Percentiles rank a stretch among this genome's conserved stretches.
These are phyloP conservation scores for Malus asiatica DNA, from an alignment of 306 rosid genomes.

Conservation along the genomic window DNA sequence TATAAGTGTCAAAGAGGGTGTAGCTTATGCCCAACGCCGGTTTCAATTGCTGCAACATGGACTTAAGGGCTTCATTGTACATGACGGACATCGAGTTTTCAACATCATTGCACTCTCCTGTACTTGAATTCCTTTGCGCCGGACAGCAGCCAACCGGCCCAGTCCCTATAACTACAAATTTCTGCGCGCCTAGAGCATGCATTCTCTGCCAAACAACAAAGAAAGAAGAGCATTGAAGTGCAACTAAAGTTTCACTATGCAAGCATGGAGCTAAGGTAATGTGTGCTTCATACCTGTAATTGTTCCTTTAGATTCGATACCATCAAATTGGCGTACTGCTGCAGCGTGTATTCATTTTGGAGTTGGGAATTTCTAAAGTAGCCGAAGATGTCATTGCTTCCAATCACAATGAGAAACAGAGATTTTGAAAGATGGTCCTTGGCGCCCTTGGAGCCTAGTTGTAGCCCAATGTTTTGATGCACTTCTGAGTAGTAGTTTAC, in stretches of 20 bases:
- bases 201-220: slow-evolving; percentile 31
- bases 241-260: not conserved
- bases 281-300: slow-evolving; percentile 35
- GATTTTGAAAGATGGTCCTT: slow-evolving; percentile 48
- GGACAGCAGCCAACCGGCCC: slow-evolving; percentile 71
- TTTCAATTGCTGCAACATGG: slow-evolving; percentile 40
- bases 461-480: slow-evolving; percentile 18
- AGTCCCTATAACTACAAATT: slow-evolving; percentile 39
- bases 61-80: slow-evolving; percentile 42
- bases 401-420: slow-evolving; percentile 50
- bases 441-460: slow-evolving; percentile 28
- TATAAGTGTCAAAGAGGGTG: slow-evolving; percentile 43
- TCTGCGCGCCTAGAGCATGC: slow-evolving; percentile 44
- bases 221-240: not conserved
- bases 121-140: slow-evolving; percentile 18
- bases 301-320: slow-evolving; percentile 35
- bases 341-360: slow-evolving; percentile 30
- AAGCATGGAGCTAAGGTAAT: not conserved
- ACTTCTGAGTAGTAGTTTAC: slow-evolving; percentile 41
- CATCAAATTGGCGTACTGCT: slow-evolving; percentile 47
- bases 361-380: slow-evolving; percentile 38
- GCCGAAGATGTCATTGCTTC: slow-evolving; percentile 73
- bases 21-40: slow-evolving; percentile 28
- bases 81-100: slow-evolving; percentile 27
- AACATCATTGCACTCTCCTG: slow-evolving; percentile 36